Percentiles rank a stretch among this genome's conserved stretches.
These are phyloP conservation scores for Fusarium sulawesiense DNA, from an alignment of 2,329 filamentous ascomycete species.

Conservation along the genomic window DNA sequence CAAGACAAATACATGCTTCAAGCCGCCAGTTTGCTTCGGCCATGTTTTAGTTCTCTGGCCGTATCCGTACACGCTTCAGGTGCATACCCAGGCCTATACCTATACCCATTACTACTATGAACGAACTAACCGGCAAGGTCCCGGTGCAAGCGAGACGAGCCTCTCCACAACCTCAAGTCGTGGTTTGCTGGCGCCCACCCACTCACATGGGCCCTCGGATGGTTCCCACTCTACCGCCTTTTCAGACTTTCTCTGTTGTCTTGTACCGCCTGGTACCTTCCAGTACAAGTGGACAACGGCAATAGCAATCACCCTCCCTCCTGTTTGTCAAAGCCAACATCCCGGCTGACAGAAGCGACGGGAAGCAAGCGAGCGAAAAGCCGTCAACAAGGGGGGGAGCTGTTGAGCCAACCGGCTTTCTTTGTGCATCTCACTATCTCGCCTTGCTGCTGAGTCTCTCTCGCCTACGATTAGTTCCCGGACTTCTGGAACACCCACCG, in stretches of 20 bases:
- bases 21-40: slow-evolving; percentile 29
- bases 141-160: slow-evolving; percentile 31
- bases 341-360: slow-evolving; percentile 43
- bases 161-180: slow-evolving; percentile 31
- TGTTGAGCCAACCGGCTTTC: slow-evolving; percentile 36
- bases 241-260: slow-evolving; percentile 3
- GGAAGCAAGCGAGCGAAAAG: slow-evolving; percentile 46
- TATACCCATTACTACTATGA: not conserved
- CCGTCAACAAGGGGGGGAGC: slow-evolving; percentile 35
- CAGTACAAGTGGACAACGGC: slow-evolving; percentile 22
- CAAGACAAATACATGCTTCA: slow-evolving; percentile 20
- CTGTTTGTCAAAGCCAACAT: slow-evolving; percentile 27
- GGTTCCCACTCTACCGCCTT: slow-evolving; percentile 25
- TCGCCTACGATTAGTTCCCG: slow-evolving; percentile 47
- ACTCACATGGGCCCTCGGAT: slow-evolving; percentile 25
- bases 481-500: slow-evolving; percentile 38
- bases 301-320: slow-evolving; percentile 25
- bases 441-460: slow-evolving; percentile 36
- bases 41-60: slow-evolving; percentile 28
- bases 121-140: slow-evolving; percentile 24
- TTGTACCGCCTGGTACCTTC: slow-evolving; percentile 19
- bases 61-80: slow-evolving; percentile 18
- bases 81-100: not conserved
- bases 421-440: slow-evolving; percentile 44
- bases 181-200: slow-evolving; percentile 20